These are phyloP conservation scores for Plenodomus biglobosus DNA, from an alignment of 2,329 filamentous ascomycete genomes.

Conservation along the genomic window DNA sequence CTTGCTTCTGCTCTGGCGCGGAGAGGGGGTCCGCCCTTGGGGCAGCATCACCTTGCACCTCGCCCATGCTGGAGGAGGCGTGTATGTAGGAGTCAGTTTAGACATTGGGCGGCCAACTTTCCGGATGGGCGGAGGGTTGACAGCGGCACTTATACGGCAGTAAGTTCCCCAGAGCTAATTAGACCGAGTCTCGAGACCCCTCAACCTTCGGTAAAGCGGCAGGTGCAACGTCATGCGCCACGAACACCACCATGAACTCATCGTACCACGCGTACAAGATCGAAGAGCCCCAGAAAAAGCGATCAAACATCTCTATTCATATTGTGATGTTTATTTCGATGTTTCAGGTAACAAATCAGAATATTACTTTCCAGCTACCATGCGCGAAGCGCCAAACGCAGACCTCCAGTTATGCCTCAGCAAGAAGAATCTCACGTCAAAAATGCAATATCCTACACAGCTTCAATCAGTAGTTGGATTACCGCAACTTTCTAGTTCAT, in stretches of 20 bases:
- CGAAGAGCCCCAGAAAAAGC: neutral
- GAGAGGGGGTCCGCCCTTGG: slow-evolving; percentile 2
- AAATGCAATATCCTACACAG: too few species aligned
- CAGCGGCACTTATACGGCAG: slow-evolving; percentile 1
- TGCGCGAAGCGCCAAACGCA: too few species aligned
- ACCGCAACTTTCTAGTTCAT: too few species aligned
- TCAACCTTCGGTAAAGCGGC: neutral
- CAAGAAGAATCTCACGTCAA: too few species aligned
- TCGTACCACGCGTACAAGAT: neutral
- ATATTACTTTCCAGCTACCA: too few species aligned
- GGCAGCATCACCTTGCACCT: slow-evolving; percentile 11
- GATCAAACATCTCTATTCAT: neutral
- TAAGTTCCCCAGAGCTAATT: neutral
- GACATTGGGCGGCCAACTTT: slow-evolving; percentile 5
- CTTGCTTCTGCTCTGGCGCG: slow-evolving; percentile 28
- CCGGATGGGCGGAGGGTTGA: slow-evolving; percentile 9
- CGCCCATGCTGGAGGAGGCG: slow-evolving; percentile 9
- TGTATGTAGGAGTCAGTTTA: slow-evolving; percentile 6
- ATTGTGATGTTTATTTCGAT: neutral
- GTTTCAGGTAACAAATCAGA: too few species aligned
- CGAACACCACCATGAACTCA: neutral
- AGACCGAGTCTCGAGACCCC: neutral
- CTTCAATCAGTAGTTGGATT: too few species aligned
- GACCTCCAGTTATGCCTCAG: too few species aligned
- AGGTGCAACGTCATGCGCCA: neutral